These are phyloP conservation scores for Phytophthora pistaciae DNA, from an alignment of 352 stramenopile species.

Conservation along the genomic window DNA sequence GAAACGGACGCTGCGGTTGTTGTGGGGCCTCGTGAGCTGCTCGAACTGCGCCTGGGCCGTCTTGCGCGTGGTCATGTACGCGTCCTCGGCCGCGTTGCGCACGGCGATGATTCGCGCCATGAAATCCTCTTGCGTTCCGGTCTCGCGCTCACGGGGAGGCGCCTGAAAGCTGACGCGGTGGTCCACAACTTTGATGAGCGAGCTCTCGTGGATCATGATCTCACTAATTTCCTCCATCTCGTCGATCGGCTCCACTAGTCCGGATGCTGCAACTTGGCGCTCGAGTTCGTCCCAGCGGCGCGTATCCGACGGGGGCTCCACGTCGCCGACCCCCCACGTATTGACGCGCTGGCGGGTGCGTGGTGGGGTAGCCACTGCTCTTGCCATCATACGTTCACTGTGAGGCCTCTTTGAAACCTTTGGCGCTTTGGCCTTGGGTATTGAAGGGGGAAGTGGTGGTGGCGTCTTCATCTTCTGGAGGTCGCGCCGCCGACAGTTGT, in stretches of 20 bases:
- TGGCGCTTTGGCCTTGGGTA: slow-evolving; percentile 10
- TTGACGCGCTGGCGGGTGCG: slow-evolving; percentile 17
- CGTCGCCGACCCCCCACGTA: slow-evolving; percentile 25
- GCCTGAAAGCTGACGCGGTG: slow-evolving; percentile 20
- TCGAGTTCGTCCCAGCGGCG: slow-evolving; percentile 28
- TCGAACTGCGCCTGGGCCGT: slow-evolving; percentile 24
- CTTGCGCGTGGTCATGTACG: slow-evolving; percentile 52
- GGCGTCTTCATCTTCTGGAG: slow-evolving; percentile 8
- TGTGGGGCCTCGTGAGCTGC: slow-evolving; percentile 21
- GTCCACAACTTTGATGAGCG: slow-evolving; percentile 17
- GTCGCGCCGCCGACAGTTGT: slow-evolving; percentile 33
- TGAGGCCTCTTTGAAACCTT: slow-evolving; percentile 4
- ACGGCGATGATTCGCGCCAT: slow-evolving; percentile 67
- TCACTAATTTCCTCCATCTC: slow-evolving; percentile 26
- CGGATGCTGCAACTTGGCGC: slow-evolving; percentile 9
- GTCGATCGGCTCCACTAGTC: slow-evolving; percentile 12
- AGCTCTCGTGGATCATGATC: slow-evolving; percentile 20
- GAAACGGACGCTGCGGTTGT: slow-evolving; percentile 22
- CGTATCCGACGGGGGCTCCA: slow-evolving; percentile 10
- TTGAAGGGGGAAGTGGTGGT: not conserved
- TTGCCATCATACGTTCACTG: slow-evolving; percentile 20
- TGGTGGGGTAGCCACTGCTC: not conserved
- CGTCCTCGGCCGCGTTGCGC: slow-evolving; percentile 59
- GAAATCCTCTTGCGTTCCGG: slow-evolving; percentile 20
- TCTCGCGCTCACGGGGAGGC: not conserved